Percentiles rank a stretch among this genome's conserved stretches.
phyloP scores from a whole-genome alignment of 2,329 filamentous ascomycete species.

The Hypoxylon sp. region DNA sequence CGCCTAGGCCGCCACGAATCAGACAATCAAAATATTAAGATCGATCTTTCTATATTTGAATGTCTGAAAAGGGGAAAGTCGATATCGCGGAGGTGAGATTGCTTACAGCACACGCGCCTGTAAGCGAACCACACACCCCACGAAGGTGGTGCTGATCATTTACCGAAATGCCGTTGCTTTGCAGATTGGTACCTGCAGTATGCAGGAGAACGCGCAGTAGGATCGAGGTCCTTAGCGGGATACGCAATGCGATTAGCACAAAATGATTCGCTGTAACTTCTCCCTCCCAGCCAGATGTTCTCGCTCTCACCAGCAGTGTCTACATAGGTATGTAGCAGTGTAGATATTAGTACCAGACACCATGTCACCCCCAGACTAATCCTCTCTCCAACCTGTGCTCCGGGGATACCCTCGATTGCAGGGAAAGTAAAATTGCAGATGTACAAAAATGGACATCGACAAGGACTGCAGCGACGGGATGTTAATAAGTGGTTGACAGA shows the following conservation, averaged over 20 bases:
- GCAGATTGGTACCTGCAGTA: conserved; percentile 36
- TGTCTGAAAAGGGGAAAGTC: conserved; percentile 29
- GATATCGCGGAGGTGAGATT: conserved; percentile 25
- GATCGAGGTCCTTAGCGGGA: conserved; percentile 14
- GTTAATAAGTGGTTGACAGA: conserved; percentile 26
- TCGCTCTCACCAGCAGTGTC: not conserved
- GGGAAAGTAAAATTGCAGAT: conserved; percentile 42
- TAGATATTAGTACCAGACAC: conserved; percentile 17
- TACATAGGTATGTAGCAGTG: no score
- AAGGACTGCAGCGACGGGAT: conserved; percentile 25
- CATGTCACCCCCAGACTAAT: conserved; percentile 10
- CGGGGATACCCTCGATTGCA: conserved; percentile 7
- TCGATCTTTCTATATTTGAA: conserved; percentile 27
- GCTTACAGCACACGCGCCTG: conserved; percentile 21
- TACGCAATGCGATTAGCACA: conserved; percentile 9
- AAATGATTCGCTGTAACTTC: conserved; percentile 22
- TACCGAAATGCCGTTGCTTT: conserved; percentile 28
- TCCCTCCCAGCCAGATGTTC: not conserved
- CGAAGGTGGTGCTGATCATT: conserved; percentile 27
- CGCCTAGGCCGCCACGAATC: conserved; percentile 15
- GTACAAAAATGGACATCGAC: conserved; percentile 35
- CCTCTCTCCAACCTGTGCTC: no score
- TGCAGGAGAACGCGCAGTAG: conserved; percentile 31
- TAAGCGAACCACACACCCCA: conserved; percentile 27
- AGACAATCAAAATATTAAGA: conserved; percentile 22